Conservation (phyloP, 805 yeast genomes). For the Kuraishia capsulata region DNA sequence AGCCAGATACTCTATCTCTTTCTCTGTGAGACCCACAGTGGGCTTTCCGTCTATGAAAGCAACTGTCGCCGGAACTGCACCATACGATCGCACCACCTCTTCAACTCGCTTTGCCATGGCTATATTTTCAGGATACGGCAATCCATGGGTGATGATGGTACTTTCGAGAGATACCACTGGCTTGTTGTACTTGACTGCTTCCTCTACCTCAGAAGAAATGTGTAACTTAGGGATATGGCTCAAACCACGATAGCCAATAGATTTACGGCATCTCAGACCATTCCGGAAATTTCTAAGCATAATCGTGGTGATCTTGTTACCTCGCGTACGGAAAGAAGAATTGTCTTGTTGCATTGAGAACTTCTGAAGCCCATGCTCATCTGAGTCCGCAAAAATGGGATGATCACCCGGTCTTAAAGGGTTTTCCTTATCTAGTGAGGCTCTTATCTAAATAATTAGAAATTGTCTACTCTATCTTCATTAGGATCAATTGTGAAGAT, state of each 20-base stretch:
- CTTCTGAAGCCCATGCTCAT: too few relatives aligned
- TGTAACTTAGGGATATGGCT: not conserved
- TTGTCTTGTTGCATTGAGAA: too few relatives aligned
- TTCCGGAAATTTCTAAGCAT: too few relatives aligned
- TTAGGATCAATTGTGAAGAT: constrained; percentile 59
- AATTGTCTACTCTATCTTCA: constrained; percentile 1
- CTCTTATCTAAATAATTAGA: too few relatives aligned
- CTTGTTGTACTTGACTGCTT: constrained; percentile 44
- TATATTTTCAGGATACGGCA: constrained; percentile 72
- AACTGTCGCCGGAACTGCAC: constrained; percentile 79
- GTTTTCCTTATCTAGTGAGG: too few relatives aligned
- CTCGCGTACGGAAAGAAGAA: too few relatives aligned
- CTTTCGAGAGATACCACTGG: constrained; percentile 84
- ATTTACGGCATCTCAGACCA: too few relatives aligned
- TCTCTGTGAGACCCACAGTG: constrained; percentile 47
- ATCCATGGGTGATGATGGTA: constrained; percentile 84
- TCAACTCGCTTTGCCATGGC: constrained; percentile 70
- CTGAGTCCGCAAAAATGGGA: too few relatives aligned
- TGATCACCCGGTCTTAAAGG: too few relatives aligned
- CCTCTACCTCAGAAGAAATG: constrained; percentile 37
- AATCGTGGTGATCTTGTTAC: too few relatives aligned
- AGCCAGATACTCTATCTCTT: constrained; percentile 45
- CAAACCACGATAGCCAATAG: too few relatives aligned
- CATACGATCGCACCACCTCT: constrained; percentile 41
- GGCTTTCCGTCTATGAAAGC: constrained; percentile 71